phyloP scores from a whole-genome alignment of 176 grass and related monocot genomes.

The Ensete glaucum region DNA sequence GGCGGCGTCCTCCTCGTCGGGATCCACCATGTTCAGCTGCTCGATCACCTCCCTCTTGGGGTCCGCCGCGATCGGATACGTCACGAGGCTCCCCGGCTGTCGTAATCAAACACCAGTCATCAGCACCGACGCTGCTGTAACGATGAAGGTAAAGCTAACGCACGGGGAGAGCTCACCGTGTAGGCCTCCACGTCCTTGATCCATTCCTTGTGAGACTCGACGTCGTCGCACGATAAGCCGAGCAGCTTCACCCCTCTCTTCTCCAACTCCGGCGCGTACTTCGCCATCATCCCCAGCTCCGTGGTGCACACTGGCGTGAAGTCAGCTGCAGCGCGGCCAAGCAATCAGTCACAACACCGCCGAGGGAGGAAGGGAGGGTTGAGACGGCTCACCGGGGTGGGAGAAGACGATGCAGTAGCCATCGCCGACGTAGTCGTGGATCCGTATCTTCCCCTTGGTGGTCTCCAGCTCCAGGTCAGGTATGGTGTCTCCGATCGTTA shows the following conservation, averaged over 20 bases:
- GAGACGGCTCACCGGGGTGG: constrained; percentile 39
- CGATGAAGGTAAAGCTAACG: too few relatives aligned
- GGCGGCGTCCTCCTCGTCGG: constrained; percentile 53
- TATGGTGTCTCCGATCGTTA: constrained; percentile 81
- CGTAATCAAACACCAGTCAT: not conserved
- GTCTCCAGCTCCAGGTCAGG: constrained; percentile 78
- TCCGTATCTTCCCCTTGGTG: constrained; percentile 63
- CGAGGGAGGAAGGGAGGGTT: too few relatives aligned
- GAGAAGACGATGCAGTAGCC: constrained; percentile 79
- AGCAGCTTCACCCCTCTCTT: constrained; percentile 80
- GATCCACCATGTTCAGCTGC: constrained; percentile 87
- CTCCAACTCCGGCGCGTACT: constrained; percentile 54
- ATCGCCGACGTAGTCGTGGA: constrained; percentile 61
- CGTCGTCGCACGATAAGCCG: constrained; percentile 71
- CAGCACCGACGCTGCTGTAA: too few relatives aligned
- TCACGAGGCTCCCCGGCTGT: constrained; percentile 34
- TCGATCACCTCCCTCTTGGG: constrained; percentile 36
- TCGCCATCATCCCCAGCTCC: constrained; percentile 72
- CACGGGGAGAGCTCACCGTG: constrained; percentile 24
- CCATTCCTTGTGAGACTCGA: constrained; percentile 69
- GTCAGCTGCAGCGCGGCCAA: constrained; percentile 28
- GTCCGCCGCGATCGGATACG: constrained; percentile 67
- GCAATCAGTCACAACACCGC: too few relatives aligned
- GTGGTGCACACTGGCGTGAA: constrained; percentile 95
- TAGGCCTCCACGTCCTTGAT: constrained; percentile 88